Evolutionary conservation across 345 rosid genomes (phyloP), one percentile per base, ranked within the genome.

Genomic region (Eucalyptus lansdowneana): DNA sequence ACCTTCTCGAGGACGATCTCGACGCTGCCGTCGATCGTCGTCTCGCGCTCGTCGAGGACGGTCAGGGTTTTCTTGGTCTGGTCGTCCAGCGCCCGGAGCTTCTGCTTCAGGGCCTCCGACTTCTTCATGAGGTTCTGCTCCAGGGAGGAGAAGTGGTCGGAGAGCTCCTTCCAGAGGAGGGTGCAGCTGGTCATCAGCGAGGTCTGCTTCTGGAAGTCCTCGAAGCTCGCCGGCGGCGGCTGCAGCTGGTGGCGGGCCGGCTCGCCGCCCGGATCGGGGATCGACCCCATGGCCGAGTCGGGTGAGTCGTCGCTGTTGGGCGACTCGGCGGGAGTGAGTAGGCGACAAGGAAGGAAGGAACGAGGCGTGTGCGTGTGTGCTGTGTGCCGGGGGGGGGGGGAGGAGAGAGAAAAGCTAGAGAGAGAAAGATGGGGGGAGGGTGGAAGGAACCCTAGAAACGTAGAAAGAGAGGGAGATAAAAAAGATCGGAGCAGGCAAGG

Each of bases 141-240:
- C 6, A 98, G 91, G 17, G 98, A 93, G 54, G 96, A 94, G 93
- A 98, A 96, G 94, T 97, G 99, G 91, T 98, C 99, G 40, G 99
- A 98, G 88, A 98, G 99, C 91, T 98, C 99, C 88, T 96, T 95
- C 99, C 99, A 98, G 50, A 98, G 95, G 49, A 98, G 98, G 51
- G 98, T 97, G 90, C 99, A 98, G 96, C 97, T 95, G n/a, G 97
- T 96, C 99, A 98, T 98, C 89, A 98, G 91, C 31, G 99, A 97
- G 50, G 98, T 90, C 88, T 98, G 99, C 54, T 96, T 93, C 95
- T 97, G 97, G 93, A 98, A 98, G 91, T 98, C 99, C 87, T 97
- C 99, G 93, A 98, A 98, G 89, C 96, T 60, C 67, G 31, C n/a
- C 67, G 67, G 16, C 90, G 98, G n/a, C 45, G 85, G 87, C 89